Percentiles rank a stretch among this genome's conserved stretches.
phyloP scores from a whole-genome alignment of 2,329 filamentous ascomycete species.

The Colletotrichum gigasporum region DNA sequence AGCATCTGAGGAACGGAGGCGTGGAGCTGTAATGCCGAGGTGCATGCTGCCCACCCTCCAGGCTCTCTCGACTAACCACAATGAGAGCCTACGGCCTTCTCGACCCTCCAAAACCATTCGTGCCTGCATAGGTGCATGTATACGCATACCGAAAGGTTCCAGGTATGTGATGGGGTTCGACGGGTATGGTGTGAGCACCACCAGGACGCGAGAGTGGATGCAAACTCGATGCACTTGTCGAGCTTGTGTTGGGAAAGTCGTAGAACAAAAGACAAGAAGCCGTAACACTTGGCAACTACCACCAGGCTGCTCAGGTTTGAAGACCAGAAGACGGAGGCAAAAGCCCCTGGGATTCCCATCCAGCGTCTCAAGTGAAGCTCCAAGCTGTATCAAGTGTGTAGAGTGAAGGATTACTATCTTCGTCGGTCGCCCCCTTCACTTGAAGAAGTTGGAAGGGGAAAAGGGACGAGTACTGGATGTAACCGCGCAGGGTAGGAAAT shows the following conservation, averaged over 20 bases:
- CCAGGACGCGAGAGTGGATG: background rate
- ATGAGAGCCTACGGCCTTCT: background rate
- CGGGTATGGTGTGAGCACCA: background rate
- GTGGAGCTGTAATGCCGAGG: slow-evolving; percentile 19
- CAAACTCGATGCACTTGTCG: background rate
- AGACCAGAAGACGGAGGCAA: background rate
- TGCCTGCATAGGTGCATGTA: slow-evolving; percentile 26
- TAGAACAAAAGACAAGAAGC: background rate
- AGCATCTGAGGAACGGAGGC: slow-evolving; percentile 4
- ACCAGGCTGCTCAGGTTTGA: background rate
- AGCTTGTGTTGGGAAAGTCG: background rate
- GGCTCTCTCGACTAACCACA: slow-evolving; percentile 2
- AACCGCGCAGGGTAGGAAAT: background rate
- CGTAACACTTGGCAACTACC: background rate
- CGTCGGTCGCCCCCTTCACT: background rate
- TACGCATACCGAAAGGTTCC: background rate
- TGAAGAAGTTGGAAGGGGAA: background rate
- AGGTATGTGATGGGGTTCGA: background rate
- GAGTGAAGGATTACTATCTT: background rate
- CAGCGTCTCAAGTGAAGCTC: background rate
- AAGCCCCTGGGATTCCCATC: background rate
- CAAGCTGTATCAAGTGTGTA: background rate
- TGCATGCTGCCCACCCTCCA: slow-evolving; percentile 8
- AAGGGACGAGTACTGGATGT: too few relatives aligned
- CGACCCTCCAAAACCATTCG: background rate